phyloP scores from a whole-genome alignment of 768 basidiomycete species.

The Gloeostereum incarnatum region DNA sequence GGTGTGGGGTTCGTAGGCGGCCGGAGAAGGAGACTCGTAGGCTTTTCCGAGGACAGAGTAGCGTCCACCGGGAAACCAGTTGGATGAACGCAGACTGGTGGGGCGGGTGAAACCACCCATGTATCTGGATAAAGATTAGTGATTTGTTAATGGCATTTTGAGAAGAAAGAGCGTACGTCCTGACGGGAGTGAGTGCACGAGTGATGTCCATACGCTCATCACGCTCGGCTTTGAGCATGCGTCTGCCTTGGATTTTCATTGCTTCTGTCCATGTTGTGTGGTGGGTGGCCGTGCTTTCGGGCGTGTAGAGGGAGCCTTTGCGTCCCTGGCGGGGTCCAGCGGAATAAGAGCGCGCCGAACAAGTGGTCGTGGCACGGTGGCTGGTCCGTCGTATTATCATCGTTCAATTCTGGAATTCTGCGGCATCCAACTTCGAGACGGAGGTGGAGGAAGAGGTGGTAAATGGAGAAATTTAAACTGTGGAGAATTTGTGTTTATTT shows the following conservation, averaged over 20 bases:
- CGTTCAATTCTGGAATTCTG: no score
- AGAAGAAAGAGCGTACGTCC: constrained; percentile 18
- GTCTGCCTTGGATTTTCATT: constrained; percentile 11
- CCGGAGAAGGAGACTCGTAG: constrained; percentile 19
- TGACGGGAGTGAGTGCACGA: constrained; percentile 21
- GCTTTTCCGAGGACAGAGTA: constrained; percentile 15
- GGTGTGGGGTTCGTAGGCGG: constrained; percentile 28
- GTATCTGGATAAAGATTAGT: constrained; percentile 18
- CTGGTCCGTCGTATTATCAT: no score
- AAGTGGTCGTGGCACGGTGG: no score
- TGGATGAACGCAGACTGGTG: constrained; percentile 20
- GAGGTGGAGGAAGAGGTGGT: no score
- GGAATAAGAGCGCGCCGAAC: no score
- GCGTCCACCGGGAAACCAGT: constrained; percentile 25
- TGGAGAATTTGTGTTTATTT: no score
- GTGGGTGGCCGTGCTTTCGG: no score
- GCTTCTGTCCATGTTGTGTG: no score
- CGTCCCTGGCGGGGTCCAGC: no score
- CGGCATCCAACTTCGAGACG: no score
- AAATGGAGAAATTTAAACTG: no score
- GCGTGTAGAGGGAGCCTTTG: no score
- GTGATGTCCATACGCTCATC: constrained; percentile 31
- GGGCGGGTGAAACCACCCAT: constrained; percentile 30
- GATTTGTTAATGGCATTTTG: not conserved
- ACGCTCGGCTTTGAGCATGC: constrained; percentile 28